These are phyloP conservation scores for Trichosporon faecale DNA, from an alignment of 1,284 basidiomycete species.

Conservation along the genomic window DNA sequence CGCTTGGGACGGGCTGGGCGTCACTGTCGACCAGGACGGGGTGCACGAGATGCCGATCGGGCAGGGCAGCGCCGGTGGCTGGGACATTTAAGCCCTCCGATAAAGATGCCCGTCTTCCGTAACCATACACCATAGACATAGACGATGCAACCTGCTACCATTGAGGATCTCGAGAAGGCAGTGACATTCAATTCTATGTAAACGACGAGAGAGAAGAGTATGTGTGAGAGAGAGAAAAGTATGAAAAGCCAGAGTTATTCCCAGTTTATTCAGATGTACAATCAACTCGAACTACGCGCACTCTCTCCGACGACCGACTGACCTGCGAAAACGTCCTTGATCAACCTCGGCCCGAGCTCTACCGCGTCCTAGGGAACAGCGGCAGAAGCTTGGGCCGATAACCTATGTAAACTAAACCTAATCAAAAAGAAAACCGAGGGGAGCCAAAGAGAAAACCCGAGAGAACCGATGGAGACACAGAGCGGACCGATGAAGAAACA, in stretches of 20 bases:
- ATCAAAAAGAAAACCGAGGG: not conserved
- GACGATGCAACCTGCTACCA: not conserved
- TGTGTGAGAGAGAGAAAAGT: not conserved
- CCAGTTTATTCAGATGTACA: constrained; percentile 3
- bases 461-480: not conserved
- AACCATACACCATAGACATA: not conserved
- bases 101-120: not conserved
- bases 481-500: not conserved
- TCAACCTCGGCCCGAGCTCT: not conserved
- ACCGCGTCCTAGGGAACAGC: not conserved
- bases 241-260: not conserved
- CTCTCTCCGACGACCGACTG: not conserved
- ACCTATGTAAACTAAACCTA: not conserved
- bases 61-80: constrained; percentile 18
- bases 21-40: constrained; percentile 25
- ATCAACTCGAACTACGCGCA: not conserved
- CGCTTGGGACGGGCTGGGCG: constrained; percentile 44
- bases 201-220: not conserved
- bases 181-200: not conserved
- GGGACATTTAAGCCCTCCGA: not conserved
- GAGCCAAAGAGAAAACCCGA: not conserved
- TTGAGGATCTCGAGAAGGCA: not conserved
- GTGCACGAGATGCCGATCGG: constrained; percentile 19
- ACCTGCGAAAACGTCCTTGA: not conserved
- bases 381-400: not conserved